Base-by-base conservation (phyloP, 2,329 filamentous ascomycete genomes). In the Penicillium decumbens region DNA sequence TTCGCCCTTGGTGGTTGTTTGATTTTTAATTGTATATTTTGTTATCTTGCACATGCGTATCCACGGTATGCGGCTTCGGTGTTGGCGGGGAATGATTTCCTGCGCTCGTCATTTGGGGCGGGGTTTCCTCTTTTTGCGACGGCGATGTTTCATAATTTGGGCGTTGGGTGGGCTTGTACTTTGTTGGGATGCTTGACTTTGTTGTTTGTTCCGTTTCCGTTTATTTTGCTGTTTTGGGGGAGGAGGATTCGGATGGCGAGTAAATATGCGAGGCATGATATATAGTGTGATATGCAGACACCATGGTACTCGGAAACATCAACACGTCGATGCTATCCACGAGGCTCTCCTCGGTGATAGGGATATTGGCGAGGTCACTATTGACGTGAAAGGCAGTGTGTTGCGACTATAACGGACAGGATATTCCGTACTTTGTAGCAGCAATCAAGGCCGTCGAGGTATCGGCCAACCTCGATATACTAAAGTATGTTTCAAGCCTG, bases 41-140 rank as follows among this genome's bases (percentile, higher is more conserved):
- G 87, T 66, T 88, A 88, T 70, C 85, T 87, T 77, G 80, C 87
- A 29, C 82, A 81, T 56, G 83, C 84, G 3, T 88, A 88, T 60
- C 85, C 85, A 0, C 79, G 80, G 0, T 88, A 86, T 65, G 80
- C 84, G 1, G 84, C 85, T 2, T 87, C 83, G 0, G 85, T 85
- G 0, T 87, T 85, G 0, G 85, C 85, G 30, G 85, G 85, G 10
- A 88, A 89, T 57, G 85, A 85, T 13, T 87, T 84, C 72, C 77
- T 84, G 15, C 77, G 85, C 50, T 84, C 88, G 58, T 83, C 87
- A 0, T 63, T 66, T 37, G 63, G 60, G 6, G 62, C 57, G 0
- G 58, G 53, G 1, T 66, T 66, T 47, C 64, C 63, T 1, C 43
- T 67, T 38, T 67, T 67, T 33, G 65, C 65, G 6, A 43, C 63